Evolutionary conservation across 176 grass and related monocot genomes (phyloP), one percentile per base, ranked within the genome.

Genomic region (Raddia guianensis): DNA sequence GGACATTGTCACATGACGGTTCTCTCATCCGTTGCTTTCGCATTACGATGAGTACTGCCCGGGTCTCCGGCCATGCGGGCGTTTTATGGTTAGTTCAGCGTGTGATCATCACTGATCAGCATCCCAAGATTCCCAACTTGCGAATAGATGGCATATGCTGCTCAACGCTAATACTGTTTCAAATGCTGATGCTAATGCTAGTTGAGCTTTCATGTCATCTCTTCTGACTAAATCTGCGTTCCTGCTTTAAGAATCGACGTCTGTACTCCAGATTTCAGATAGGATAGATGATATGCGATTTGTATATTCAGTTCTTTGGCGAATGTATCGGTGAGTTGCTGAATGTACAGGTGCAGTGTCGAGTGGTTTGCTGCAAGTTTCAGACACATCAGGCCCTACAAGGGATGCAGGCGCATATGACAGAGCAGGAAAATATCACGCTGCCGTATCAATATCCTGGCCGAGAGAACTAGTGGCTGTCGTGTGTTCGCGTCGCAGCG

Each of bases 1-100:
- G 12, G 46, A 87, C 85, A 87, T 43, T 59, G 19, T n/a, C 85
- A 87, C 85, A 82, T 87, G 85, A 81, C 15, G 12, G 46, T 66
- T 42, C 37, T 37, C 14, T 70, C 53, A 68, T n/a, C 8, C 4
- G 79, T 87, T 77, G 79, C 65, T 87, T 57, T 87, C 79, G 47
- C 49, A 47, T 27, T 68, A 68, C 62, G 33, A 76, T 53, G 52
- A 74, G 70, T n/a, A 27, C 27, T 27, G 0, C 27, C 72, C 9
- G 16, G 11, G 73, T 73, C 42, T 73, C 32, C 46, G 37, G 37
- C 37, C 3, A 61, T 49, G 52, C 21, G 8, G 16, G 9, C 18
- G 33, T 66, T 65, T 64, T 40, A 9, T 66, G 6, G 12, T 53
- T 37, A 78, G 27, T 52, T 51, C 75, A 42, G 7, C 60, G 43